Conservation (phyloP, 768 basidiomycete genomes). For the Boletus rubescentipes region DNA sequence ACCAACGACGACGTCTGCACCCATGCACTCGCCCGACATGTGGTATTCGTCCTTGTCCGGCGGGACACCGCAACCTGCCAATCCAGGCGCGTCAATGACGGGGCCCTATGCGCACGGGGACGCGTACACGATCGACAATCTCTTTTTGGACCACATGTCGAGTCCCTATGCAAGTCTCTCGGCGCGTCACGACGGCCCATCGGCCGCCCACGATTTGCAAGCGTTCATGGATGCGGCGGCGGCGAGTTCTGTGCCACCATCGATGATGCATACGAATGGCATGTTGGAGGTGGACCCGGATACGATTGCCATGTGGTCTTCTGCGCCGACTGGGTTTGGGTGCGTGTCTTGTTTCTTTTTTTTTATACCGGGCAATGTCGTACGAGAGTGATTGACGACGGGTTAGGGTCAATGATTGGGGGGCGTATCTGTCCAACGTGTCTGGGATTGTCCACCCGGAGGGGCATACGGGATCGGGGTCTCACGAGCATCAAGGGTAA, state of each 20-base stretch:
- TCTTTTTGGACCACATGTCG: conserved; percentile 23
- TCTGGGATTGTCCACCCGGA: conserved; percentile 24
- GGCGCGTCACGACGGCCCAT: background rate
- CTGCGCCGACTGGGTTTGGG: conserved; percentile 60
- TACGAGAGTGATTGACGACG: background rate
- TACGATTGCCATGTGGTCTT: conserved; percentile 62
- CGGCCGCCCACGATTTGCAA: conserved; percentile 6
- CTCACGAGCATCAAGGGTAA: background rate
- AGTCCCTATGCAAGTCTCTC: conserved; percentile 7
- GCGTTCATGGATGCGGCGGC: conserved; percentile 12
- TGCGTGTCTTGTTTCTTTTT: conserved; percentile 34
- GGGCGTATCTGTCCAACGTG: conserved; percentile 35
- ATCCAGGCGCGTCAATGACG: background rate
- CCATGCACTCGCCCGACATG: conserved; percentile 7
- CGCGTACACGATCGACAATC: conserved; percentile 20
- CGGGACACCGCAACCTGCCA: conserved; percentile 1
- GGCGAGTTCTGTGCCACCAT: background rate
- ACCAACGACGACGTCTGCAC: background rate
- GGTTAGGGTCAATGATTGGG: conserved; percentile 41
- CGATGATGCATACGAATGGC: conserved; percentile 4
- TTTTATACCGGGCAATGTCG: too few relatives aligned
- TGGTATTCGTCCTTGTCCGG: conserved; percentile 21
- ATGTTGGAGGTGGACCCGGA: conserved; percentile 41
- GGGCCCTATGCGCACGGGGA: conserved; percentile 8
- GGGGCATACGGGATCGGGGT: conserved; percentile 5